Conservation (phyloP, 169 alveolate species). For the Perkinsus chesapeaki region DNA sequence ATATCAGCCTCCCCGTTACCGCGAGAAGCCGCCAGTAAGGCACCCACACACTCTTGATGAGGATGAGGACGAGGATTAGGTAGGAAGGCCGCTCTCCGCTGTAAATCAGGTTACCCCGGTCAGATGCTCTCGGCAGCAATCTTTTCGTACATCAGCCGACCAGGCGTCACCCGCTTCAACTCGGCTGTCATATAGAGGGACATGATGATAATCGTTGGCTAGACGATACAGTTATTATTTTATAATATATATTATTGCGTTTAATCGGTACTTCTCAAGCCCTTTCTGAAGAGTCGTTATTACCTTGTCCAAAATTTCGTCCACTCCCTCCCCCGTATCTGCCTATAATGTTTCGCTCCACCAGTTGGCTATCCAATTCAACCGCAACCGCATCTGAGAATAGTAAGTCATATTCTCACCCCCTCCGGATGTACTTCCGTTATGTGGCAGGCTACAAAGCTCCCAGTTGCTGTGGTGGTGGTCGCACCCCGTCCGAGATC, state of each 20-base stretch:
- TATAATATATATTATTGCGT: neutral
- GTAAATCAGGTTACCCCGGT: neutral
- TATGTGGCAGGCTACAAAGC: neutral
- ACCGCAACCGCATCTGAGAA: neutral
- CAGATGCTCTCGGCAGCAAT: neutral
- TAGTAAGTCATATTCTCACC: neutral
- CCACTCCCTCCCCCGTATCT: neutral
- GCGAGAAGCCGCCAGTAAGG: neutral
- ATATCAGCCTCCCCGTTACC: neutral
- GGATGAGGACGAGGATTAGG: neutral
- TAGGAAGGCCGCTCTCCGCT: neutral
- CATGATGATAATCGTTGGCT: neutral
- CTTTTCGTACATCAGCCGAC: neutral
- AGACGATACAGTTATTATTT: neutral
- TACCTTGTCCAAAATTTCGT: neutral
- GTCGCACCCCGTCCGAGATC: neutral
- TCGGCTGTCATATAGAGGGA: neutral
- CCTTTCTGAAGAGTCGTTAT: neutral
- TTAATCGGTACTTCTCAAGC: neutral
- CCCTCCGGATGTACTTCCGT: neutral
- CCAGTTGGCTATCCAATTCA: neutral
- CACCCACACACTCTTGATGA: neutral
- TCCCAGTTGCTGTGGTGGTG: neutral
- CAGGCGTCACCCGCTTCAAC: neutral
- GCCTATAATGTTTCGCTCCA: neutral